Conservation (phyloP, 345 rosid species). For the Hibiscus tridactylites region DNA sequence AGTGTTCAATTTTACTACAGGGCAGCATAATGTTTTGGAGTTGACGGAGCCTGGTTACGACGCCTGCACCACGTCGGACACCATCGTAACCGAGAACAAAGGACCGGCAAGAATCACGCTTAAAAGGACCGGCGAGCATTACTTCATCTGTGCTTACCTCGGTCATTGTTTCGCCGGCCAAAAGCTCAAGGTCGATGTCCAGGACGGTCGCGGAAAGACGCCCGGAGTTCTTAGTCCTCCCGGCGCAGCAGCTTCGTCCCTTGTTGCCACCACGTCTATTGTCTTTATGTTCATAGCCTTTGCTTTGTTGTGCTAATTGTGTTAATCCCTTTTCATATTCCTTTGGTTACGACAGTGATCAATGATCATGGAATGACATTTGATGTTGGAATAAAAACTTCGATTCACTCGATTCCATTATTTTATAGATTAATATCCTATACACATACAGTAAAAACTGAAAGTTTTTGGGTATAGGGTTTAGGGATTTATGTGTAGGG, state of each 20-base stretch:
- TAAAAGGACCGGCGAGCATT: conserved; percentile 21
- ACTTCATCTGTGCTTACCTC: conserved; percentile 20
- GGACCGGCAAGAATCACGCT: conserved; percentile 24
- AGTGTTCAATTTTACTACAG: conserved; percentile 25
- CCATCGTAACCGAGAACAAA: background rate
- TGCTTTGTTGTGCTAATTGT: conserved; percentile 3
- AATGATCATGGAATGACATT: background rate
- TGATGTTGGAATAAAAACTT: background rate
- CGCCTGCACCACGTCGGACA: conserved; percentile 20
- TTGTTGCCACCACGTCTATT: conserved; percentile 6
- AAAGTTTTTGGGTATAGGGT: too few relatives aligned
- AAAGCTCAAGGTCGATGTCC: conserved; percentile 21
- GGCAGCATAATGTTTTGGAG: conserved; percentile 27
- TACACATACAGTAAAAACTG: too few relatives aligned
- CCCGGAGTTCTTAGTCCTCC: background rate
- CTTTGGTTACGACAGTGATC: background rate
- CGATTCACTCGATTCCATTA: background rate
- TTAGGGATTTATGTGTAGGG: too few relatives aligned
- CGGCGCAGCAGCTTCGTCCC: conserved; percentile 11
- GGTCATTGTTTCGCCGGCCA: conserved; percentile 29
- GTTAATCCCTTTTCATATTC: background rate
- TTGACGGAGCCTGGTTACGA: conserved; percentile 24
- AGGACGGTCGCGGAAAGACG: background rate
- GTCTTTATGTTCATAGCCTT: conserved; percentile 5
- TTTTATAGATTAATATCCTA: too few relatives aligned